These are phyloP conservation scores for Ustilago xerochloae DNA, from an alignment of 1,284 basidiomycete species.

Conservation along the genomic window DNA sequence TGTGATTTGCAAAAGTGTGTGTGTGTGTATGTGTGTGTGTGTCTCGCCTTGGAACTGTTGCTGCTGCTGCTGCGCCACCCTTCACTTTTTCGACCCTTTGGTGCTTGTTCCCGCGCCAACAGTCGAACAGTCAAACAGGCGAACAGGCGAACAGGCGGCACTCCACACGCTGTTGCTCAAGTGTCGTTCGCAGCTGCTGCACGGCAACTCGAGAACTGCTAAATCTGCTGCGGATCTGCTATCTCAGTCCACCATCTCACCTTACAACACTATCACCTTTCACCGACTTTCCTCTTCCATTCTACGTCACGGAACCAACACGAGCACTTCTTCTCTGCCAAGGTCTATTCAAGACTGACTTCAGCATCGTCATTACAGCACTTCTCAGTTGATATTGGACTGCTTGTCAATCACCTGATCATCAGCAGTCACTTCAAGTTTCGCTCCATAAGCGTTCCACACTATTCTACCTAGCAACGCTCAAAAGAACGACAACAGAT, in stretches of 20 bases:
- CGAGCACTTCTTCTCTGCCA: background rate
- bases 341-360: too few relatives aligned
- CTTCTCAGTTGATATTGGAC: background rate
- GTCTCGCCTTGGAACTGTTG: background rate
- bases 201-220: too few relatives aligned
- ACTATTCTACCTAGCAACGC: background rate
- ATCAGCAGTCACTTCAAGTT: background rate
- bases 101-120: constrained; percentile 8
- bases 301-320: background rate
- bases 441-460: background rate
- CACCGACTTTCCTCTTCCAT: background rate
- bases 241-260: too few relatives aligned
- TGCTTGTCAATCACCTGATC: background rate
- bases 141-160: background rate
- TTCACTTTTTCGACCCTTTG: constrained; percentile 2
- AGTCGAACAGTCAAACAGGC: too few relatives aligned
- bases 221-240: too few relatives aligned
- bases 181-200: too few relatives aligned
- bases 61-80: constrained; percentile 11
- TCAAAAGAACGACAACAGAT: background rate
- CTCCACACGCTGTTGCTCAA: constrained; percentile 1
- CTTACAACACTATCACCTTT: background rate
- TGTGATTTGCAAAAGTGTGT: background rate
- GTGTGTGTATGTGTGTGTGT: constrained; percentile 1
- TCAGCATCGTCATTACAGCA: too few relatives aligned